These are phyloP conservation scores for Curvularia lunata DNA, from an alignment of 2,329 filamentous ascomycete genomes.

Conservation along the genomic window DNA sequence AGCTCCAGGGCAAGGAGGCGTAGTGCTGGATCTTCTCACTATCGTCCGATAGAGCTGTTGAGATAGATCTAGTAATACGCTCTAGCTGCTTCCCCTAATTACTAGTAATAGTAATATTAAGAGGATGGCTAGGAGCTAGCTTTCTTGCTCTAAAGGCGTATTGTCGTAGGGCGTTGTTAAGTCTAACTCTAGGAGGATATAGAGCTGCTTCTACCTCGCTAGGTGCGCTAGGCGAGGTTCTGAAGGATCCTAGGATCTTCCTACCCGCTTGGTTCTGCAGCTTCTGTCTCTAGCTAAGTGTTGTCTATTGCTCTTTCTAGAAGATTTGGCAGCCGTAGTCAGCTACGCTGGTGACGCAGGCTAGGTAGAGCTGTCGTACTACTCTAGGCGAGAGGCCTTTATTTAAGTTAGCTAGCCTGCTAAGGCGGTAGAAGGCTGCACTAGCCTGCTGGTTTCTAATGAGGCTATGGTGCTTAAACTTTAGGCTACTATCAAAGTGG, in stretches of 20 bases:
- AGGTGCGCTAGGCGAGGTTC: not conserved
- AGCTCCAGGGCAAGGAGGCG: no score
- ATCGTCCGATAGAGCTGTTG: no score
- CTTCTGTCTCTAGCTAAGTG: not conserved
- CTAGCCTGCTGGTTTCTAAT: constrained; percentile 1
- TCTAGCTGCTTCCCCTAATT: not conserved
- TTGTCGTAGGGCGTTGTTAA: no score
- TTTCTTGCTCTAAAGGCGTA: constrained; percentile 2
- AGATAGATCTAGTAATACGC: not conserved
- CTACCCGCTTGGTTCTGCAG: no score
- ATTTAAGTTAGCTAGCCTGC: constrained; percentile 1
- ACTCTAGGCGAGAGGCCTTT: constrained; percentile 2
- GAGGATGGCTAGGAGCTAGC: not conserved
- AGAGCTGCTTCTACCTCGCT: constrained; percentile 1
- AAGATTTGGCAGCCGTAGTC: not conserved
- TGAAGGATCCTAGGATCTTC: not conserved
- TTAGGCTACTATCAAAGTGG: not conserved
- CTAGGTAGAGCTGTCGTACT: not conserved
- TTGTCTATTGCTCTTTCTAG: not conserved
- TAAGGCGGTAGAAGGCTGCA: not conserved
- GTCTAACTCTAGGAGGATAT: not conserved
- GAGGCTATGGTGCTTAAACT: not conserved
- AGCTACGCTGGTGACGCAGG: no score
- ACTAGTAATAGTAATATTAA: not conserved
- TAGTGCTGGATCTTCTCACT: no score